Conservation (phyloP, 2,329 filamentous ascomycete species). For the Neopestalotiopsis clavispora region DNA sequence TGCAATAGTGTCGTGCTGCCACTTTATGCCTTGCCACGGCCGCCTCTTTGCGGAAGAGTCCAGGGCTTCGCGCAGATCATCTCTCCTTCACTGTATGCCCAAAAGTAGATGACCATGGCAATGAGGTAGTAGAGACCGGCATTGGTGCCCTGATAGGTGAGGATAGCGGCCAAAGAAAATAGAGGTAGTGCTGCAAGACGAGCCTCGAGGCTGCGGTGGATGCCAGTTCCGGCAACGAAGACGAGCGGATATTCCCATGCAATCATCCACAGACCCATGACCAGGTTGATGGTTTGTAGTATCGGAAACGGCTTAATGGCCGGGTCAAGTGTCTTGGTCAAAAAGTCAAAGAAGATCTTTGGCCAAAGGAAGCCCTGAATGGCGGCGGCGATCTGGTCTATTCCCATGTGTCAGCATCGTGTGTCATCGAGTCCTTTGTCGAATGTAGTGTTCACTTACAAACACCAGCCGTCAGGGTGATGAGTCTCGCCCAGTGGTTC, state of each 20-base stretch:
- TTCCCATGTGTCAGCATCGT: not conserved
- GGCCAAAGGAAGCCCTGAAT: constrained; percentile 96
- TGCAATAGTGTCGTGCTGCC: not conserved
- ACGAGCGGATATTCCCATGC: constrained; percentile 91
- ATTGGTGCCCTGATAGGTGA: constrained; percentile 93
- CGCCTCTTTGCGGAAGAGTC: constrained; percentile 66
- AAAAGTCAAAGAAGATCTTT: constrained; percentile 97
- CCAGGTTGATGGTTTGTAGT: constrained; percentile 86
- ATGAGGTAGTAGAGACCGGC: constrained; percentile 90
- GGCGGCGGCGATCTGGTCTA: constrained; percentile 86
- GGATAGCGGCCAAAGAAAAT: constrained; percentile 71
- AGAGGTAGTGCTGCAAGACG: constrained; percentile 84
- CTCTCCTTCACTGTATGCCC: constrained; percentile 97
- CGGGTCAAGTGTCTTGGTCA: constrained; percentile 86
- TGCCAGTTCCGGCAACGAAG: constrained; percentile 73
- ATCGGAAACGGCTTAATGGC: constrained; percentile 88
- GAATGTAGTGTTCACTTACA: constrained; percentile 44
- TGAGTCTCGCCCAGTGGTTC: constrained; percentile 97
- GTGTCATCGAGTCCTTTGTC: constrained; percentile 22
- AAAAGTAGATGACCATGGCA: constrained; percentile 87
- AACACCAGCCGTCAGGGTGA: constrained; percentile 80
- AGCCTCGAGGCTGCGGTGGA: constrained; percentile 89
- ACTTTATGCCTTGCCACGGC: constrained; percentile 27
- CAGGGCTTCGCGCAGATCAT: constrained; percentile 72
- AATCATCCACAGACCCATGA: constrained; percentile 78